These are phyloP conservation scores for Smallanthus sonchifolius DNA, from an alignment of 129 eudicot species.

Conservation along the genomic window DNA sequence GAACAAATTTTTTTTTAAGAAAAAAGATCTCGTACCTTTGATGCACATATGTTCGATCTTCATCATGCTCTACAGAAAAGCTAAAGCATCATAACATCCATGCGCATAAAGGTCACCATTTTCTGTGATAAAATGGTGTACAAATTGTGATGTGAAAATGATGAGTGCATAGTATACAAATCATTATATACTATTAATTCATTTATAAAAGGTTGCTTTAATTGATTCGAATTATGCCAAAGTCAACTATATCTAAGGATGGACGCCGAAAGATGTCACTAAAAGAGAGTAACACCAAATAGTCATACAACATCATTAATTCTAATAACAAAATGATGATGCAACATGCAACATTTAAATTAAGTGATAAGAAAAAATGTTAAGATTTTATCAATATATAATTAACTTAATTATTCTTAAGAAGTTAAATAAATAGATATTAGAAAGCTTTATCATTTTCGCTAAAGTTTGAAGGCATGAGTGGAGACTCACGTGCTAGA, in stretches of 20 bases:
- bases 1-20: not conserved
- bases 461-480: constrained; percentile 19
- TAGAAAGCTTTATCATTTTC: not conserved
- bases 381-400: not conserved
- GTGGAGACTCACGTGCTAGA: constrained; percentile 35
- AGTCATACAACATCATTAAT: not conserved
- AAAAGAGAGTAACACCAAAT: not conserved
- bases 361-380: not conserved
- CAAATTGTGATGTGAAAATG: not conserved
- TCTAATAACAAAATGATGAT: not conserved
- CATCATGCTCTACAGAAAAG: constrained; percentile 6
- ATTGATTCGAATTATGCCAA: not conserved
- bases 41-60: not conserved
- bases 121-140: not conserved
- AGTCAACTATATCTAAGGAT: not conserved
- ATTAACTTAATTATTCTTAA: not conserved
- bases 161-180: not conserved
- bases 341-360: not conserved
- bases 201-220: not conserved
- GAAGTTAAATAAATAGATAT: not conserved
- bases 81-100: constrained; percentile 7
- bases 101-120: constrained; percentile 7
- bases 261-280: not conserved
- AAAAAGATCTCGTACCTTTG: not conserved
- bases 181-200: not conserved